phyloP scores from a whole-genome alignment of 441 rosid species.

The Jatropha podagrica region DNA sequence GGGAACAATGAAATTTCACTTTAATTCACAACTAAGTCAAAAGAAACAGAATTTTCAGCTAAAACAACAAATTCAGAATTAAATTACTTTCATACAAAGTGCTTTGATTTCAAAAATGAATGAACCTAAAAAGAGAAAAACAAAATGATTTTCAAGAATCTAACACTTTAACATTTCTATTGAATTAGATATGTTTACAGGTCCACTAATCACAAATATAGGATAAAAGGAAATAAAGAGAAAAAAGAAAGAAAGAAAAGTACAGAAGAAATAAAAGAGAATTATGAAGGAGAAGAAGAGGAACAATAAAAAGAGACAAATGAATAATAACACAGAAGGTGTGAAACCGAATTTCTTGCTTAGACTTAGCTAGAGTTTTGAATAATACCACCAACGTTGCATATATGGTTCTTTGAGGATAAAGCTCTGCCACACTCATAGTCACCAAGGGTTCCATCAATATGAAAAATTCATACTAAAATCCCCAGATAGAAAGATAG shows the following conservation, averaged over 20 bases:
- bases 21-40: not conserved
- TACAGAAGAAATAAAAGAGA: not conserved
- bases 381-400: no score
- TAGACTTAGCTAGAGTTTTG: no score
- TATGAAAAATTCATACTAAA: no score
- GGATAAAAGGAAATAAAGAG: constrained; percentile 1
- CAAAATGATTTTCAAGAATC: not conserved
- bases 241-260: no score
- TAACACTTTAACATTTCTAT: not conserved
- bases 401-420: no score
- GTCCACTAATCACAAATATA: constrained; percentile 7
- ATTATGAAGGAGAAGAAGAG: no score
- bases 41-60: constrained; percentile 5
- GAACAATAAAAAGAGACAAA: no score
- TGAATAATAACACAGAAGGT: no score
- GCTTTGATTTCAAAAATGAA: constrained; percentile 44
- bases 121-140: not conserved
- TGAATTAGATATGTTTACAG: constrained; percentile 45
- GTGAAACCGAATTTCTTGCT: no score
- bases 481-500: no score
- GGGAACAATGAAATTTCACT: constrained; percentile 8
- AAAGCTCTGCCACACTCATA: no score
- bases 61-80: constrained; percentile 11
- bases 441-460: no score
- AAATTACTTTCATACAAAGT: constrained; percentile 9